Evolutionary conservation across 805 yeast genomes (phyloP), one percentile per base, ranked within the genome.

Genomic region (Pichia californica): DNA sequence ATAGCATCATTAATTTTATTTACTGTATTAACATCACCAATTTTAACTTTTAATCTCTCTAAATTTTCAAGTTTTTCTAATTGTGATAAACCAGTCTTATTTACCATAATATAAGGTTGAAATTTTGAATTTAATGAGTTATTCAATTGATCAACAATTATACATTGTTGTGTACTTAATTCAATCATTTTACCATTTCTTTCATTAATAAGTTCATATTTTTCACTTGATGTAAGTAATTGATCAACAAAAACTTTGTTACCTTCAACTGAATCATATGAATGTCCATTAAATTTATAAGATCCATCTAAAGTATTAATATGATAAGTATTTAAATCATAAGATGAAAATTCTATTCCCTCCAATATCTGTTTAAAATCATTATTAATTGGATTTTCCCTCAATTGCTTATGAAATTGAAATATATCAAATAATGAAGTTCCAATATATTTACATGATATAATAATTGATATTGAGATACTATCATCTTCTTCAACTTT

Each of bases 141-240:
- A n/a, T n/a, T 56, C 50, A 20, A 15, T 18, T 31, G 63, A 61
- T 70, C 75, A 13, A 59, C 57, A 6, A 71, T 46, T 11, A 71
- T 68, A 49, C 74, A 69, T 37, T 71, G 73, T 20, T 70, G 68
- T 0, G 69, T 55, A 36, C 61, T 61, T 41, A 71, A 56, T 3
- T 45, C 44, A 8, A 38, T 44, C 15, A 38, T 31, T 4, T 43
- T 38, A 3, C 52, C 54, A 8, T 53, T 15, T 43, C 38, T 15
- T 47, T 41, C 10, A 44, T 46, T 19, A 58, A 32, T 5, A 18
- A 51, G 7, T 11, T 58, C 59, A 45, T 62, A 68, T 9, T 51
- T 54, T 5, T 51, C 42, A 4, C 54, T 38, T 4, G 64, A 52
- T 7, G 62, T 42, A 21, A 57, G 60, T 5, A 59, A 36, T 47